These are phyloP conservation scores for Tylopilus intermedius DNA, from an alignment of 768 basidiomycete species.

Conservation along the genomic window DNA sequence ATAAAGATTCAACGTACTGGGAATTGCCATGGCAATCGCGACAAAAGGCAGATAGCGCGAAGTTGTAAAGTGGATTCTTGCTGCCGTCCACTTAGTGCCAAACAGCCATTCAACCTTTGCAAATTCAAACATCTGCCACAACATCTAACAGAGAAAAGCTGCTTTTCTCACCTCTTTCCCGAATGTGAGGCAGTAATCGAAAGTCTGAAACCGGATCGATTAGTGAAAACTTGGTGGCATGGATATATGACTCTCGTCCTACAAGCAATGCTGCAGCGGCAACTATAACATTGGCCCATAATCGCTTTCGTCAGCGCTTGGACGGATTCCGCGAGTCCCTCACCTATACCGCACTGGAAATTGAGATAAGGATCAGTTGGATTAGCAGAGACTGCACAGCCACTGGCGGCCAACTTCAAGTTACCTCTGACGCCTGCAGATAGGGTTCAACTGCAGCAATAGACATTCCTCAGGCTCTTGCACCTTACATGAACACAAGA, in stretches of 20 bases:
- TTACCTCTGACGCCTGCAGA: slow-evolving; percentile 11
- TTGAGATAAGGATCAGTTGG: neutral
- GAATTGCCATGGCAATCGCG: slow-evolving; percentile 12
- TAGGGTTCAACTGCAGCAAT: slow-evolving; percentile 10
- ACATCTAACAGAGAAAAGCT: neutral
- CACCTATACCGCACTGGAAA: slow-evolving; percentile 11
- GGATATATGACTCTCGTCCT: neutral
- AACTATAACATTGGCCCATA: slow-evolving; percentile 1
- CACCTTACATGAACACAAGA: neutral
- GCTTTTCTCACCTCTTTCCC: slow-evolving; percentile 6
- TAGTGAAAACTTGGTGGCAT: neutral
- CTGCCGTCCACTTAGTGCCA: slow-evolving; percentile 13
- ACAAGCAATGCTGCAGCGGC: slow-evolving; percentile 14
- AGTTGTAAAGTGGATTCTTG: slow-evolving; percentile 16
- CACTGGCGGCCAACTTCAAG: neutral
- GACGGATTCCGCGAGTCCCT: neutral
- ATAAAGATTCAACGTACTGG: neutral
- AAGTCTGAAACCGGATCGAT: slow-evolving; percentile 3
- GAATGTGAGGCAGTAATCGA: slow-evolving; percentile 17
- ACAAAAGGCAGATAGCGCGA: slow-evolving; percentile 22
- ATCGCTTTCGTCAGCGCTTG: neutral
- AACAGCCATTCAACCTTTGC: slow-evolving; percentile 17
- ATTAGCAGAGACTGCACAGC: neutral
- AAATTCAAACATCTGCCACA: neutral
- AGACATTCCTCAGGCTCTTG: slow-evolving; percentile 7